phyloP scores from a whole-genome alignment of 345 rosid species.

The Carallia pectinifolia region DNA sequence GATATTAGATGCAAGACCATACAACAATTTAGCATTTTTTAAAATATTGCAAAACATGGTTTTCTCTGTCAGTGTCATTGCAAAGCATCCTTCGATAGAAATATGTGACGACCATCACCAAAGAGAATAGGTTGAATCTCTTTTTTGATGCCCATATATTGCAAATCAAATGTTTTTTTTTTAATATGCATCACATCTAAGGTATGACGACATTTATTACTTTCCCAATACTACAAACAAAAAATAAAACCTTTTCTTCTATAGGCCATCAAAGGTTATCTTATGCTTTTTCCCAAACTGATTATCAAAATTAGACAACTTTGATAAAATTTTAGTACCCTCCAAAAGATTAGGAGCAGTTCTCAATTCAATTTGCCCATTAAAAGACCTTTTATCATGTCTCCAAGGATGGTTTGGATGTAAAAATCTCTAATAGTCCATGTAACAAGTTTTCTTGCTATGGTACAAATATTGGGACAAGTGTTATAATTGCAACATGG shows the following conservation, averaged over 20 bases:
- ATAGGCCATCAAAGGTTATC: background rate
- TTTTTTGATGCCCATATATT: background rate
- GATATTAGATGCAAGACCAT: too few species aligned
- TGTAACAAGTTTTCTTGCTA: background rate
- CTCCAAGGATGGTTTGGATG: background rate
- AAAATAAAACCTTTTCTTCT: background rate
- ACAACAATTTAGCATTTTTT: too few species aligned
- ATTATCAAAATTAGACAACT: background rate
- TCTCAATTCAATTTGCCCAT: background rate
- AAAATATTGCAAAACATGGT: too few species aligned
- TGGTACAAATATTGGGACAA: background rate
- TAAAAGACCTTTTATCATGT: background rate
- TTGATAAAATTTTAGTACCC: background rate
- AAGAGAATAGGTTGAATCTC: background rate
- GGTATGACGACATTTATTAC: background rate
- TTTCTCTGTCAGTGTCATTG: background rate
- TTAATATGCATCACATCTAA: constrained; percentile 1
- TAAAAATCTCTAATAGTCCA: background rate
- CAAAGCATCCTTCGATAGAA: background rate
- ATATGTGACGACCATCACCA: too few species aligned
- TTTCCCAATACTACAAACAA: background rate
- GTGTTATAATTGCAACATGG: background rate
- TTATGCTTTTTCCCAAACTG: background rate
- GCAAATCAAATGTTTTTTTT: background rate
- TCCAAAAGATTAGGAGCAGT: background rate